Conservation (phyloP, 2,329 filamentous ascomycete species). For the Aureobasidium sp. region DNA sequence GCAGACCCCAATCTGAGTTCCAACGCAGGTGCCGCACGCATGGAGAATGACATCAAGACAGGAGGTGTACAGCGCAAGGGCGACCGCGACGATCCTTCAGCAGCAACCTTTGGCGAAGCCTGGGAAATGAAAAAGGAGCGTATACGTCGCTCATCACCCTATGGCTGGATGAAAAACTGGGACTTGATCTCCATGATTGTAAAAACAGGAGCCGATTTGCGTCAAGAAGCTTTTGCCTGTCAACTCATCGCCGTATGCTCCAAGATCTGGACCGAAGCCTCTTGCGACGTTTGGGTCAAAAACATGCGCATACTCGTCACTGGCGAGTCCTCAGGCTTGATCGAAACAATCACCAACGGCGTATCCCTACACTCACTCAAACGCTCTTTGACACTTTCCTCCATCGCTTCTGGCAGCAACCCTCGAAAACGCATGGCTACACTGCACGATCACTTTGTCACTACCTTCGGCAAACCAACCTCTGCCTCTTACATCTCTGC, state of each 20-base stretch:
- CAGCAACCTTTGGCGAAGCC: constrained; percentile 77
- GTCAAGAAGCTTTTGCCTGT: constrained; percentile 80
- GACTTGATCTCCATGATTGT: constrained; percentile 80
- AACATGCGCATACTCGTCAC: constrained; percentile 81
- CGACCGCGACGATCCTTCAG: constrained; percentile 76
- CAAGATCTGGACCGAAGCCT: constrained; percentile 70
- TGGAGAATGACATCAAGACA: constrained; percentile 86
- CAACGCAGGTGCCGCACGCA: constrained; percentile 67
- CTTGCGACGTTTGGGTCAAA: constrained; percentile 77
- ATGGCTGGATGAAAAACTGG: constrained; percentile 87
- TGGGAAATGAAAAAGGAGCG: constrained; percentile 80
- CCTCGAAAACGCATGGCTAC: constrained; percentile 69
- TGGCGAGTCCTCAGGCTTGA: constrained; percentile 73
- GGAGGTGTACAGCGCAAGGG: constrained; percentile 72
- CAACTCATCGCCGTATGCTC: constrained; percentile 75
- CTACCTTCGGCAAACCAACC: constrained; percentile 63
- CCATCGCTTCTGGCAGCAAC: constrained; percentile 63
- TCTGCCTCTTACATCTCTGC: constrained; percentile 62
- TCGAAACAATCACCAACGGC: constrained; percentile 82
- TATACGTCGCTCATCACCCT: constrained; percentile 73
- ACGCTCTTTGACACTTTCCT: constrained; percentile 67
- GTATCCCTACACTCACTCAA: constrained; percentile 82
- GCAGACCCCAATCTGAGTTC: constrained; percentile 46
- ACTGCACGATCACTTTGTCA: constrained; percentile 71
- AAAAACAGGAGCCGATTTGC: constrained; percentile 73